Conservation (phyloP, 169 alveolate genomes). For the Plasmodium malariae region DNA sequence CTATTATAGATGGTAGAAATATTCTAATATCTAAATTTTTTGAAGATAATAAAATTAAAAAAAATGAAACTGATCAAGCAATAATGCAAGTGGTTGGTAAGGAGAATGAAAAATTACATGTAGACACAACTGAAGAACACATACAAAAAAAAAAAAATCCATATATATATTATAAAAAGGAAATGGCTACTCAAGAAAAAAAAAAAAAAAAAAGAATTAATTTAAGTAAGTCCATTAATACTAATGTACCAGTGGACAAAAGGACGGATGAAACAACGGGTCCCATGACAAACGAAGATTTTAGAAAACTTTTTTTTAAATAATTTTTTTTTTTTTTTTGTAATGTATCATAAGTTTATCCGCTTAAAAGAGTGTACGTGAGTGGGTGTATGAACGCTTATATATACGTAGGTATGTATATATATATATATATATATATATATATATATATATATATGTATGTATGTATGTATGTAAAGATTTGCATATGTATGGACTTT, state of each 20-base stretch:
- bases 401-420: neutral
- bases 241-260: neutral
- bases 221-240: neutral
- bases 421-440: neutral
- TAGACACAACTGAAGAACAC: neutral
- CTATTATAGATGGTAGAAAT: slow-evolving; percentile 70
- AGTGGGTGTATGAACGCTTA: neutral
- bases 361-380: slow-evolving; percentile 10
- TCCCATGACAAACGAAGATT: slow-evolving; percentile 61
- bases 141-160: slow-evolving; percentile 15
- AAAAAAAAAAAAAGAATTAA: slow-evolving; percentile 62
- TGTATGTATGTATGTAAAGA: neutral
- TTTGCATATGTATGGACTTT: too few species aligned
- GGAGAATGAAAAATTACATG: too few species aligned
- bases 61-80: neutral
- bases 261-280: slow-evolving; percentile 3
- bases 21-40: slow-evolving; percentile 69
- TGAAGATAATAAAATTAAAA: neutral
- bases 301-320: slow-evolving; percentile 48
- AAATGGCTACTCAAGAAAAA: slow-evolving; percentile 17
- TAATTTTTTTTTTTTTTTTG: slow-evolving; percentile 4
- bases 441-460: neutral
- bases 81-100: too few species aligned
- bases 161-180: slow-evolving; percentile 1
- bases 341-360: slow-evolving; percentile 15